Conservation (phyloP, 179 eudicot genomes). For the Amaranthus tricolor region DNA sequence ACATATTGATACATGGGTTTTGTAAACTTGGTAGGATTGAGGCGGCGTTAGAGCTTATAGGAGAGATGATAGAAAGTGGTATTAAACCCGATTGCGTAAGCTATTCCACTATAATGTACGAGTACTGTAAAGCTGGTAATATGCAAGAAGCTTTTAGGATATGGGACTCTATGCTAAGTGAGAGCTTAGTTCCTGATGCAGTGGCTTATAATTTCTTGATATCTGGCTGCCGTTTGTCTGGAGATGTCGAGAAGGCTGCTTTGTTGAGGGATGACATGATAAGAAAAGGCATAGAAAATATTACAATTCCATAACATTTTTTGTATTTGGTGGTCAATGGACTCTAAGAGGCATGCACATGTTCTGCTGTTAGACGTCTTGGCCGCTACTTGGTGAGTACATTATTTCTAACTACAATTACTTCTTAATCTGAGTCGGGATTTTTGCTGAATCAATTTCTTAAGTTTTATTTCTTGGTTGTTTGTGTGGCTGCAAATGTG, state of each 20-base stretch:
- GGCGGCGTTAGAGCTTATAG: slow-evolving; percentile 50
- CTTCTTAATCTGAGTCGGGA: neutral
- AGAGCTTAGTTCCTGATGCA: slow-evolving; percentile 60
- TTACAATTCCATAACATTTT: slow-evolving; percentile 13
- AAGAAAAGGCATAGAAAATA: slow-evolving; percentile 48
- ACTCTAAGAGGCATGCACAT: neutral
- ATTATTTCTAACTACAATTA: neutral
- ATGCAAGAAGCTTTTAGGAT: slow-evolving; percentile 52
- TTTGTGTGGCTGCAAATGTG: neutral
- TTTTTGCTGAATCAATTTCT: neutral
- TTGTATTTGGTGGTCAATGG: neutral
- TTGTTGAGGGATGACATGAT: slow-evolving; percentile 63
- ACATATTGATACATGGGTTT: slow-evolving; percentile 71
- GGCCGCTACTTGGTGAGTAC: slow-evolving; percentile 18
- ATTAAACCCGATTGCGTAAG: slow-evolving; percentile 71
- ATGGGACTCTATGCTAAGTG: slow-evolving; percentile 67
- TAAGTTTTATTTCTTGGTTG: neutral
- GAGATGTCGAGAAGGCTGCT: slow-evolving; percentile 60
- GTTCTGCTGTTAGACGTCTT: neutral
- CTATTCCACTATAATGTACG: slow-evolving; percentile 66
- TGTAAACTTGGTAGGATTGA: slow-evolving; percentile 64
- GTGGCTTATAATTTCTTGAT: slow-evolving; percentile 69
- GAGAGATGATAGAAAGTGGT: slow-evolving; percentile 49
- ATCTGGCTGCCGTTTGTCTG: slow-evolving; percentile 61
- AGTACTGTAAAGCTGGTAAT: slow-evolving; percentile 56